Conservation (phyloP, 164 flowering plant species). For the Nymphaea colorata region DNA sequence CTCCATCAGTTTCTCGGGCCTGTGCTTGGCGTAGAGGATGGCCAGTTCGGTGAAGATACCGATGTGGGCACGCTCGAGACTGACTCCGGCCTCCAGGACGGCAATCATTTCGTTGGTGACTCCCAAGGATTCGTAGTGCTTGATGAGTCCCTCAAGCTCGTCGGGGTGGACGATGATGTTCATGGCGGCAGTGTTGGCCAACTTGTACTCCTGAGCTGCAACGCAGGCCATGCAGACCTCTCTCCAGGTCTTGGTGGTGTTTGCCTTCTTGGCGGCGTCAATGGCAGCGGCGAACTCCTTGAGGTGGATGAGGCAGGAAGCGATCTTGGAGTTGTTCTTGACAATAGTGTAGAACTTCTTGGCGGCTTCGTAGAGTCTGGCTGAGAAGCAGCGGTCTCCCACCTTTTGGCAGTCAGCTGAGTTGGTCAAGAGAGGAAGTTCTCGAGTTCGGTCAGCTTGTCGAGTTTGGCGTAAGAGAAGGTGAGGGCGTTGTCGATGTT, state of each 20-base stretch:
- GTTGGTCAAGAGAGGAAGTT: conserved; percentile 97
- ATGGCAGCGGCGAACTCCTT: conserved; percentile 95
- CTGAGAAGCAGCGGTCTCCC: conserved; percentile 89
- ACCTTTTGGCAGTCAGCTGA: conserved; percentile 94
- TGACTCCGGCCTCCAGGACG: conserved; percentile 97
- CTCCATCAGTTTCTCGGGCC: conserved; percentile 75
- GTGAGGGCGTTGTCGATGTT: conserved; percentile 98
- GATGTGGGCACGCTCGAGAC: conserved; percentile 98
- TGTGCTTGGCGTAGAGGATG: conserved; percentile 94
- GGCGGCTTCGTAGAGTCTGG: conserved; percentile 90
- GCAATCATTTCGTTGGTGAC: no score
- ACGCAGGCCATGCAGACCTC: conserved; percentile 99
- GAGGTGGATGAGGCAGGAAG: conserved; percentile 73
- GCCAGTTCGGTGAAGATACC: conserved; percentile 98
- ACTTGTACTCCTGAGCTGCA: conserved; percentile 98
- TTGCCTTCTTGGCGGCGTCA: conserved; percentile 97
- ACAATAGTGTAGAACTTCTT: conserved; percentile 88
- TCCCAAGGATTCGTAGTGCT: no score
- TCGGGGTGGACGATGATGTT: no score
- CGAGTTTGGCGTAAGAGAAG: conserved; percentile 99
- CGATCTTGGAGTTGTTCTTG: conserved; percentile 94
- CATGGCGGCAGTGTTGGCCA: no score
- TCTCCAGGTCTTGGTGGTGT: conserved; percentile 97
- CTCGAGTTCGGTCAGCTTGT: conserved; percentile 87
- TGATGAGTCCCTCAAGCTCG: no score